phyloP scores from a whole-genome alignment of 495 filamentous ascomycete species.

The Penicillium ucsense region DNA sequence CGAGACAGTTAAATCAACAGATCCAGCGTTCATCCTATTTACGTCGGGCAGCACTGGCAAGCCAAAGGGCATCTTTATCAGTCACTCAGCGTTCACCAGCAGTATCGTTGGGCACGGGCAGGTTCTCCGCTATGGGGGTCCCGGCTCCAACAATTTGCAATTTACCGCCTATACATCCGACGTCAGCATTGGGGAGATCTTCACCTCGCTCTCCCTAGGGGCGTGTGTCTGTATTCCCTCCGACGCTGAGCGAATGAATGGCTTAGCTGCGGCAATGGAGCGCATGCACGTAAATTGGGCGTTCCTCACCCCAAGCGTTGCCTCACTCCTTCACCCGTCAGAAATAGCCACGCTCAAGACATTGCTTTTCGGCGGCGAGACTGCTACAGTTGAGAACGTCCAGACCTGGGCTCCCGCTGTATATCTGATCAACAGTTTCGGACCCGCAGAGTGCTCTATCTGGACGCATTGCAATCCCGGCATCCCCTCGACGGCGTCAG shows the following conservation, averaged over 20 bases:
- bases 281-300: neutral
- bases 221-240: neutral
- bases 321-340: neutral
- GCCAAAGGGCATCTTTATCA: neutral
- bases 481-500: neutral
- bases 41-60: neutral
- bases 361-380: neutral
- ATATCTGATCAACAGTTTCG: neutral
- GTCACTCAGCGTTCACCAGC: neutral
- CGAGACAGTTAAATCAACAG: neutral
- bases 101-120: neutral
- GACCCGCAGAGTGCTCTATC: neutral
- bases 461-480: neutral
- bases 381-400: neutral
- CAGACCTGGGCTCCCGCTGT: neutral
- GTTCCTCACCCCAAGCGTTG: neutral
- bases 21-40: neutral
- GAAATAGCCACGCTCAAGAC: neutral
- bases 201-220: neutral
- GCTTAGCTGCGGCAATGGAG: neutral
- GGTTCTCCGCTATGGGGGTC: neutral
- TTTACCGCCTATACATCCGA: neutral
- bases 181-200: neutral
- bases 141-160: neutral
- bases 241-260: neutral